These are phyloP conservation scores for Wickerhamiella australiensis DNA, from an alignment of 805 yeast species.

Conservation along the genomic window DNA sequence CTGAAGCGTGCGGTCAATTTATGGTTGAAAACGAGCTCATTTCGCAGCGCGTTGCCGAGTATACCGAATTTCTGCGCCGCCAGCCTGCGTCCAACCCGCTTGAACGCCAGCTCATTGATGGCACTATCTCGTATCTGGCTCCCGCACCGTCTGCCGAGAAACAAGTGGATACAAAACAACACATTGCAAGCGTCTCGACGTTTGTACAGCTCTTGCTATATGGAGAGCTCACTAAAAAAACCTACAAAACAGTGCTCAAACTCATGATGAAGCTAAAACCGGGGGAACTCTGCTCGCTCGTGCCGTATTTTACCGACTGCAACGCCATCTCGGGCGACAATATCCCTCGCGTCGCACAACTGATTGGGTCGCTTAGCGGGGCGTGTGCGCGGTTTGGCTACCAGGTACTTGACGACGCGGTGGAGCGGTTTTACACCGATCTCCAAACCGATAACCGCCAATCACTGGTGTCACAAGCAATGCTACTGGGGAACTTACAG, in stretches of 20 bases:
- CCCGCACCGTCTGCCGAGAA: background rate
- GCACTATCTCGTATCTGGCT: constrained; percentile 2
- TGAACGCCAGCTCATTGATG: constrained; percentile 8
- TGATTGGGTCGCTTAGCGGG: background rate
- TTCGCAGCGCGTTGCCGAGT: background rate
- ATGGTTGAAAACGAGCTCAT: background rate
- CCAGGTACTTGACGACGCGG: constrained; percentile 2
- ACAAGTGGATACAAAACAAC: background rate
- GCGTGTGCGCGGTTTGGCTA: background rate
- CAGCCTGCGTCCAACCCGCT: constrained; percentile 2
- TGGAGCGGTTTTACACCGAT: background rate
- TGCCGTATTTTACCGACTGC: background rate
- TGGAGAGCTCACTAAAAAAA: background rate
- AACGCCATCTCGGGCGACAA: background rate
- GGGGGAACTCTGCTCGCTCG: background rate
- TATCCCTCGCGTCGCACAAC: background rate
- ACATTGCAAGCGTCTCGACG: background rate
- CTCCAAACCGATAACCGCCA: background rate
- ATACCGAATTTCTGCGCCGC: constrained; percentile 3
- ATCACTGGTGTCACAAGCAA: background rate
- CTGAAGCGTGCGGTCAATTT: constrained; percentile 6
- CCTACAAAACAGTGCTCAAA: background rate
- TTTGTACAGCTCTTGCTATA: constrained; percentile 4
- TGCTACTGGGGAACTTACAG: background rate
- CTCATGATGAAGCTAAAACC: constrained; percentile 1